These are phyloP conservation scores for Coelastrella sp. DNA, from an alignment of 139 green algal species.

Conservation along the genomic window DNA sequence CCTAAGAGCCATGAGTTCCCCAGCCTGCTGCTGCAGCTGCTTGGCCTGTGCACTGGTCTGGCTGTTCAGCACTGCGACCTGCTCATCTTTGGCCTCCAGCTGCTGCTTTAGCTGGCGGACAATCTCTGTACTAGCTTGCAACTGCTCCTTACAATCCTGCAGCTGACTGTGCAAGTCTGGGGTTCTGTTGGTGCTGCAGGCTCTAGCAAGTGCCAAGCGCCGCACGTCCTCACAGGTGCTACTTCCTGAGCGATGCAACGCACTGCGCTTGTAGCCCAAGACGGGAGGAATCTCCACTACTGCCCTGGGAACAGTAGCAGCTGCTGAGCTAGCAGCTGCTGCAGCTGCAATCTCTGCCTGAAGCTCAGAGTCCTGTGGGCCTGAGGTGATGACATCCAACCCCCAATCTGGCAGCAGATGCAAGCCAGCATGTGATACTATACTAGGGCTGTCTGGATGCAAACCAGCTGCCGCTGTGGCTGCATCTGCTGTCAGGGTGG, in stretches of 20 bases:
- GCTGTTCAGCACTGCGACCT: neutral
- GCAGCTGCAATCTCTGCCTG: slow-evolving; percentile 21
- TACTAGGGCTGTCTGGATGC: slow-evolving; percentile 29
- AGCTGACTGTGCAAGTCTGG: slow-evolving; percentile 11
- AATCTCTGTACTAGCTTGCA: neutral
- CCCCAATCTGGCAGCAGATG: slow-evolving; percentile 16
- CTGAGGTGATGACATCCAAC: neutral
- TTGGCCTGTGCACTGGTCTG: neutral
- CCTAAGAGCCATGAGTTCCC: neutral
- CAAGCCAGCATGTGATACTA: slow-evolving; percentile 5
- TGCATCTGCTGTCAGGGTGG: neutral
- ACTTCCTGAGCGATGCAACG: neutral
- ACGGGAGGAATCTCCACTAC: neutral
- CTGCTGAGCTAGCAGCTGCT: neutral
- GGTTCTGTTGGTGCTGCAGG: neutral
- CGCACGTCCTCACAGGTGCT: neutral
- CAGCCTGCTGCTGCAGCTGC: slow-evolving; percentile 16
- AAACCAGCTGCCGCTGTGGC: neutral
- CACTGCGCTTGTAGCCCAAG: neutral
- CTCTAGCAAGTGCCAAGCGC: neutral
- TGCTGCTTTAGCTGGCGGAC: neutral
- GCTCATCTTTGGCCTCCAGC: neutral
- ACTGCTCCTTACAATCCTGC: neutral
- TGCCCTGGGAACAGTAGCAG: neutral
- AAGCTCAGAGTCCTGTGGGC: slow-evolving; percentile 5